These are phyloP conservation scores for Penicillium brasilianum DNA, from an alignment of 2,329 filamentous ascomycete species.

Conservation along the genomic window DNA sequence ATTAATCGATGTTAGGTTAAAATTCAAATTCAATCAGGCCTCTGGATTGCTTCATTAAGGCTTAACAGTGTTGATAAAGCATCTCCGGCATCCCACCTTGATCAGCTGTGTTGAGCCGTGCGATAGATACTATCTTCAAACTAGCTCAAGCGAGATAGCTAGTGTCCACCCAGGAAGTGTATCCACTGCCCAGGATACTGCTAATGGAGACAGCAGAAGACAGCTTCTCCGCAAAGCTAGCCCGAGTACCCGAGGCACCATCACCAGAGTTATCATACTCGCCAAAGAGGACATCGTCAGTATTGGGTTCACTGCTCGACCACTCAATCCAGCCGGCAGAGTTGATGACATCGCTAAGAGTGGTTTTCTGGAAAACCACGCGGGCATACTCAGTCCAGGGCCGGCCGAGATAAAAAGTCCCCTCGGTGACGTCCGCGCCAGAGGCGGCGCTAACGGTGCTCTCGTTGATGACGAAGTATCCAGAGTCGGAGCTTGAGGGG, in stretches of 20 bases:
- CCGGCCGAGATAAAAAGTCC: constrained; percentile 25
- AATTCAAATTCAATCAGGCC: neutral
- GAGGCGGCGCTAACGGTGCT: constrained; percentile 58
- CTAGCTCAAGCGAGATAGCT: constrained; percentile 39
- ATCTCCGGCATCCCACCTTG: constrained; percentile 8
- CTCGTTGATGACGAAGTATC: constrained; percentile 58
- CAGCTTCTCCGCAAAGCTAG: constrained; percentile 54
- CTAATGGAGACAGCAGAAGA: constrained; percentile 49
- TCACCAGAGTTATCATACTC: constrained; percentile 66
- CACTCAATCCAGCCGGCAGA: constrained; percentile 48
- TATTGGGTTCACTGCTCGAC: constrained; percentile 56
- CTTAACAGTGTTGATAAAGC: constrained; percentile 11
- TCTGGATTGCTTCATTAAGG: neutral
- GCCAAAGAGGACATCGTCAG: constrained; percentile 59
- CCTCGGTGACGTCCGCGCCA: constrained; percentile 26
- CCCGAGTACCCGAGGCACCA: constrained; percentile 60
- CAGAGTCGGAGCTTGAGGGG: constrained; percentile 29
- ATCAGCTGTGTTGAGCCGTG: constrained; percentile 2
- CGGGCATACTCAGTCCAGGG: constrained; percentile 27
- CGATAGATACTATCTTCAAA: too few species aligned
- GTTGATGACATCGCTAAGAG: constrained; percentile 23
- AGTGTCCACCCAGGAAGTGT: constrained; percentile 51
- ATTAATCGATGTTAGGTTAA: neutral
- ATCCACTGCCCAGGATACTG: constrained; percentile 53
- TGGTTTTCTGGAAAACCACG: constrained; percentile 28